These are phyloP conservation scores for Hysterium pulicare DNA, from an alignment of 2,329 filamentous ascomycete genomes.

Conservation along the genomic window DNA sequence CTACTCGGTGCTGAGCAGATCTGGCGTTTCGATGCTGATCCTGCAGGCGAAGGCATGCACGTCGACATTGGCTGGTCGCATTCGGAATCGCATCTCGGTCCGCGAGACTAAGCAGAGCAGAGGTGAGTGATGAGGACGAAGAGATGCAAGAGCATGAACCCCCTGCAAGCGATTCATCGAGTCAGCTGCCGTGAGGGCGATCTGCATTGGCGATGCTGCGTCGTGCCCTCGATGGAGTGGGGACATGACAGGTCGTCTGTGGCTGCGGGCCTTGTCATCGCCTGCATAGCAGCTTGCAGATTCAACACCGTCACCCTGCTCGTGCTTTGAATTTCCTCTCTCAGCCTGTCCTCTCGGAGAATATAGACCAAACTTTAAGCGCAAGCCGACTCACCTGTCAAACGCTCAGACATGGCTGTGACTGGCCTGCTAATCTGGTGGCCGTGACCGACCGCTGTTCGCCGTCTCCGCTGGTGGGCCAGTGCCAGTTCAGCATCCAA, in stretches of 20 bases:
- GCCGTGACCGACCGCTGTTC: slow-evolving; percentile 14
- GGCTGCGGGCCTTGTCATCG: slow-evolving; percentile 21
- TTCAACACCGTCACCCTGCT: slow-evolving; percentile 22
- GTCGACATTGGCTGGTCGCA: background rate
- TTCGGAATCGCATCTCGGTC: slow-evolving; percentile 3
- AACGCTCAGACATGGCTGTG: slow-evolving; percentile 29
- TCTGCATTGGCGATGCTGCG: slow-evolving; percentile 24
- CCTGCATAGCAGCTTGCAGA: slow-evolving; percentile 16
- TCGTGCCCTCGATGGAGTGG: background rate
- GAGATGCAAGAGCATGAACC: slow-evolving; percentile 24
- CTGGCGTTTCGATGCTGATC: slow-evolving; percentile 7
- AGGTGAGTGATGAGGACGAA: slow-evolving; percentile 17
- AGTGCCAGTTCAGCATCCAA: slow-evolving; percentile 17
- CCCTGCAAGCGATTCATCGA: slow-evolving; percentile 28
- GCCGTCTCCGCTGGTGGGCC: slow-evolving; percentile 18
- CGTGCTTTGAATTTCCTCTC: slow-evolving; percentile 14
- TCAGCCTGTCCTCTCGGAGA: slow-evolving; percentile 25
- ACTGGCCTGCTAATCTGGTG: slow-evolving; percentile 16
- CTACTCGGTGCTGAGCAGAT: slow-evolving; percentile 18
- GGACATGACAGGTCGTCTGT: slow-evolving; percentile 18
- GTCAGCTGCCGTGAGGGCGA: slow-evolving; percentile 27
- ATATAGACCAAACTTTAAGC: slow-evolving; percentile 37
- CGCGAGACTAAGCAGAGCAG: no score
- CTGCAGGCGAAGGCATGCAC: no score
- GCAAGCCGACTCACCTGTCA: slow-evolving; percentile 28